Evolutionary conservation across 768 basidiomycete genomes (phyloP).

Genomic region (Mycena filopes): DNA sequence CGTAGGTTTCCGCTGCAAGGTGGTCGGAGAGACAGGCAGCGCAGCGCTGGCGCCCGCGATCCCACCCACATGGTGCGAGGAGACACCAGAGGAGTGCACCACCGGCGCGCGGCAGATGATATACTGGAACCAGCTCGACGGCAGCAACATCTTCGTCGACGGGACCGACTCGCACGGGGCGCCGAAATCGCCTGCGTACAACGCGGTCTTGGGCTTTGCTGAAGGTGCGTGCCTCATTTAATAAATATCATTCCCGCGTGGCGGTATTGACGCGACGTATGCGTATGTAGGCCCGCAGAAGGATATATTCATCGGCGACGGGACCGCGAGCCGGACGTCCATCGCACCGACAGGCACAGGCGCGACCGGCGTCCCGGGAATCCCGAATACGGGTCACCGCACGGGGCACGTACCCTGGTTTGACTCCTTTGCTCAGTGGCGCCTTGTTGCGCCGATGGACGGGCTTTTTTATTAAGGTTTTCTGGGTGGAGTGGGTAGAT

Average conservation of each 20-base stretch:
- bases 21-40: conserved; percentile 45
- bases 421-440: not conserved
- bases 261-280: not conserved
- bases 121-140: conserved; percentile 54
- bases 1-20: conserved; percentile 52
- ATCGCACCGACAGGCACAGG: conserved; percentile 6
- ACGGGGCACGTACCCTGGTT: not conserved
- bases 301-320: conserved; percentile 23
- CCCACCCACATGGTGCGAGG: conserved; percentile 56
- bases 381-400: not conserved
- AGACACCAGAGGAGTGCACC: conserved; percentile 45
- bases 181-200: conserved; percentile 49
- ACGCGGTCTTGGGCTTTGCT: conserved; percentile 46
- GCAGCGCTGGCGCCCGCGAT: conserved; percentile 40
- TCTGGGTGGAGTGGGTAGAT: too few relatives aligned
- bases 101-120: conserved; percentile 57
- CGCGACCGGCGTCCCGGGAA: not conserved
- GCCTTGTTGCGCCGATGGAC: not conserved
- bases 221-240: conserved; percentile 36
- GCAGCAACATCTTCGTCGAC: conserved; percentile 52
- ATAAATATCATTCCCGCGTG: too few relatives aligned
- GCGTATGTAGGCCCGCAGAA: conserved; percentile 23
- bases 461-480: not conserved
- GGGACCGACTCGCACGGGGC: conserved; percentile 56
- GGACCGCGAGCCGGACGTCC: conserved; percentile 14